Evolutionary conservation across 2,329 filamentous ascomycete genomes (phyloP).

Genomic region (Colletotrichum sp.): DNA sequence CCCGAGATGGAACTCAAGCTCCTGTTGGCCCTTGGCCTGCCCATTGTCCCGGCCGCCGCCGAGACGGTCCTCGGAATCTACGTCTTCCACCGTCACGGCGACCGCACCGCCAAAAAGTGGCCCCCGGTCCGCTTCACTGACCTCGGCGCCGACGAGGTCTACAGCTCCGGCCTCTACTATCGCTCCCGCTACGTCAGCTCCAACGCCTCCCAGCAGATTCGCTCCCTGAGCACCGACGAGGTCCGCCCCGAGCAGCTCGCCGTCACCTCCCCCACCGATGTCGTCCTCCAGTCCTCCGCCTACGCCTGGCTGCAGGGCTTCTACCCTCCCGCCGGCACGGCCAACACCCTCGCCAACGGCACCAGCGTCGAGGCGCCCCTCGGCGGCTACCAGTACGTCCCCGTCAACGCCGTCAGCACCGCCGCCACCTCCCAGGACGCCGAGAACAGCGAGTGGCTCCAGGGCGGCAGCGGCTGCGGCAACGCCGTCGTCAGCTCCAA

Average conservation of each 20-base stretch:
- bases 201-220: slow-evolving; percentile 64
- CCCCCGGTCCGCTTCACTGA: slow-evolving; percentile 76
- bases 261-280: slow-evolving; percentile 75
- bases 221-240: slow-evolving; percentile 68
- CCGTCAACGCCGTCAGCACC: slow-evolving; percentile 66
- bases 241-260: slow-evolving; percentile 74
- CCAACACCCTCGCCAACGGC: slow-evolving; percentile 74
- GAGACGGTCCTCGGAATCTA: slow-evolving; percentile 84
- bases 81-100: slow-evolving; percentile 89
- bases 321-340: slow-evolving; percentile 75
- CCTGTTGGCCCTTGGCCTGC: slow-evolving; percentile 25
- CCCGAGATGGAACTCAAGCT: slow-evolving; percentile 44
- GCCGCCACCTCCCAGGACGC: slow-evolving; percentile 60
- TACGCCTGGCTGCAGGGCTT: slow-evolving; percentile 83
- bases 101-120: slow-evolving; percentile 80
- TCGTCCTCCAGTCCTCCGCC: slow-evolving; percentile 81
- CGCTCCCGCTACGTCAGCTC: slow-evolving; percentile 75
- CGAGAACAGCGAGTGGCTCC: slow-evolving; percentile 63
- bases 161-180: slow-evolving; percentile 76
- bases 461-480: slow-evolving; percentile 62
- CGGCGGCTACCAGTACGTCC: slow-evolving; percentile 84
- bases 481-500: slow-evolving; percentile 61
- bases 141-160: slow-evolving; percentile 79
- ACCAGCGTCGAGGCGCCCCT: slow-evolving; percentile 70
- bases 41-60: slow-evolving; percentile 46